Conservation (phyloP, 495 filamentous ascomycete genomes). For the Daldinia grandis region DNA sequence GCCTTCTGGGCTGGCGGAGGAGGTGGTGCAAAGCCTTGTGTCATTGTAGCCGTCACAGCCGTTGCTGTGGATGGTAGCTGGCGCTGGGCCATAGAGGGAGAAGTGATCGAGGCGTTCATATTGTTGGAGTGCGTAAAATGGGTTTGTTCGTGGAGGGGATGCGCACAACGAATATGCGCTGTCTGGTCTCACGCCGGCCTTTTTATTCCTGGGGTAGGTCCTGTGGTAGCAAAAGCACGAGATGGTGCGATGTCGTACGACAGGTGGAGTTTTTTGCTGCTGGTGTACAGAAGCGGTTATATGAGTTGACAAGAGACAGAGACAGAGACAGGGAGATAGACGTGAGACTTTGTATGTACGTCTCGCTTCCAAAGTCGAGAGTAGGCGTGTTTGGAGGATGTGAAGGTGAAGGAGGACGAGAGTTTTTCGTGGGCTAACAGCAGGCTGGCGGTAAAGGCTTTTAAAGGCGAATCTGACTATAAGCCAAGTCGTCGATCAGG, state of each 20-base stretch:
- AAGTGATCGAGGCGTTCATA: slow-evolving; percentile 52
- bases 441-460: slow-evolving; percentile 1
- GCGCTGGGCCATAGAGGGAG: slow-evolving; percentile 41
- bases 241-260: slow-evolving; percentile 41
- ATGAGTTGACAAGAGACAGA: slow-evolving; percentile 2
- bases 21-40: slow-evolving; percentile 49
- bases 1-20: slow-evolving; percentile 46
- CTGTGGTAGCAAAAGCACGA: slow-evolving; percentile 20
- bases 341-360: neutral
- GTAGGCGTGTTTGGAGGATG: neutral
- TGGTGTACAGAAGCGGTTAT: slow-evolving; percentile 3
- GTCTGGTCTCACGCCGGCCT: slow-evolving; percentile 12
- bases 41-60: slow-evolving; percentile 30
- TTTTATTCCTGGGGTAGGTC: neutral
- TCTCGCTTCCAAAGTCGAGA: neutral
- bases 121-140: slow-evolving; percentile 5
- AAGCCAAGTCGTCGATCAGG: neutral
- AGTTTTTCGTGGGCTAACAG: slow-evolving; percentile 5
- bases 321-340: neutral
- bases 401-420: slow-evolving; percentile 9
- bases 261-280: slow-evolving; percentile 8
- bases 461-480: neutral
- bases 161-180: slow-evolving; percentile 26
- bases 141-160: neutral
- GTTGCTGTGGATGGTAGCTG: slow-evolving; percentile 39